phyloP scores from a whole-genome alignment of 441 rosid species.

The Sinapis alba region DNA sequence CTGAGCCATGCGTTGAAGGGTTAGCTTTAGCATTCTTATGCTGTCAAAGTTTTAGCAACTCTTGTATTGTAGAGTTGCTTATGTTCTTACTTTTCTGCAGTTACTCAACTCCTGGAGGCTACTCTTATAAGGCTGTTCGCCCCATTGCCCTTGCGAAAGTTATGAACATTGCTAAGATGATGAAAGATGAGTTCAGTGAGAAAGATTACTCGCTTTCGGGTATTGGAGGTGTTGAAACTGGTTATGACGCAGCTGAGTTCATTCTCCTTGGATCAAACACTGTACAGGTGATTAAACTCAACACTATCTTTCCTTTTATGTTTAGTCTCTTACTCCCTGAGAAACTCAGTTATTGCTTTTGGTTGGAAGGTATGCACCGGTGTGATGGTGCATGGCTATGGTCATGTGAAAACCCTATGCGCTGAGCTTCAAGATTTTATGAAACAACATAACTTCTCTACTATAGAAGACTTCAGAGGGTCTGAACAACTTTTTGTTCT shows the following conservation, averaged over 20 bases:
- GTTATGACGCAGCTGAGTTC: slow-evolving; percentile 89
- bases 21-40: slow-evolving; percentile 42
- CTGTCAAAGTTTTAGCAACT: slow-evolving; percentile 6
- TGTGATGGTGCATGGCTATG: slow-evolving; percentile 96
- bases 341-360: background rate
- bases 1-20: slow-evolving; percentile 99
- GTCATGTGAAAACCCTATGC: slow-evolving; percentile 79
- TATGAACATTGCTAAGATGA: slow-evolving; percentile 91
- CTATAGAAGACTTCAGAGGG: slow-evolving; percentile 94
- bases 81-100: slow-evolving; percentile 42
- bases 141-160: slow-evolving; percentile 93
- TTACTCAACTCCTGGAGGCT: slow-evolving; percentile 96
- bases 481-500: slow-evolving; percentile 25
- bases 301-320: background rate
- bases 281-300: slow-evolving; percentile 64
- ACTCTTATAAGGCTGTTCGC: slow-evolving; percentile 42
- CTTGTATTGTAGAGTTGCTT: slow-evolving; percentile 6
- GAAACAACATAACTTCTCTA: slow-evolving; percentile 79
- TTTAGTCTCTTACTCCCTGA: background rate
- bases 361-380: slow-evolving; percentile 78
- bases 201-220: slow-evolving; percentile 77
- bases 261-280: slow-evolving; percentile 93
- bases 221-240: slow-evolving; percentile 95
- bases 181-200: slow-evolving; percentile 66
- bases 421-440: slow-evolving; percentile 83